A percentile compares a stretch with the other conserved stretches of the same genome.
phyloP scores from a whole-genome alignment of 805 yeast species.

The Metschnikowia orientalis region DNA sequence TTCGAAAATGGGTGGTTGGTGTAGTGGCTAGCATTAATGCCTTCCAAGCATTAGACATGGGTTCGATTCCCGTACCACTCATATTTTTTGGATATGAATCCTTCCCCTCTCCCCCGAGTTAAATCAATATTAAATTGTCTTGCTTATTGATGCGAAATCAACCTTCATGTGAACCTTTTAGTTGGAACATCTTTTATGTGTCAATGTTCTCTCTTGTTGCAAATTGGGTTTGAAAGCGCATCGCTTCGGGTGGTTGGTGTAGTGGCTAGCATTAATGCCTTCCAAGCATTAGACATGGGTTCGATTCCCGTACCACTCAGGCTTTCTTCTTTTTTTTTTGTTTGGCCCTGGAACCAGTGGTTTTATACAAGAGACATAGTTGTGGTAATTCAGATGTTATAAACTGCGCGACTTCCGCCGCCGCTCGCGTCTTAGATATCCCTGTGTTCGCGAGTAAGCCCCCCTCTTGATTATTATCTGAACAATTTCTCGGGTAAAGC shows the following conservation, averaged over 20 bases:
- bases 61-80: constrained; percentile 93
- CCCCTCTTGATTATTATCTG: constrained; percentile 79
- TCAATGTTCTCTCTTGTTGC: too few species aligned
- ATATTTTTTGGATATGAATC: constrained; percentile 25
- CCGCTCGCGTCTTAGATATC: constrained; percentile 13
- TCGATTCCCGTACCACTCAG: constrained; percentile 89
- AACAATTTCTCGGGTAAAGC: constrained; percentile 49
- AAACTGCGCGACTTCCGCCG: constrained; percentile 5
- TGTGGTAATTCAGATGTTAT: too few species aligned
- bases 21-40: constrained; percentile 90
- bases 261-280: constrained; percentile 91
- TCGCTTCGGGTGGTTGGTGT: constrained; percentile 92
- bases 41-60: constrained; percentile 94
- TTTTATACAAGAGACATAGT: too few species aligned
- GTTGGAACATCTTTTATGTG: too few species aligned
- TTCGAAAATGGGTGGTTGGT: constrained; percentile 63
- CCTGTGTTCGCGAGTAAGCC: constrained; percentile 45
- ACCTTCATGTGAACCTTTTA: too few species aligned
- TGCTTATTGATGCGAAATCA: not conserved
- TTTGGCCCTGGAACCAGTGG: too few species aligned
- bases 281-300: constrained; percentile 94
- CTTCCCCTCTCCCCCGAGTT: not conserved
- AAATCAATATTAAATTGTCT: not conserved
- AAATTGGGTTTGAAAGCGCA: too few species aligned
- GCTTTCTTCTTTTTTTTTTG: constrained; percentile 21